Conservation (phyloP, 345 rosid genomes). For the Mangifera indica region DNA sequence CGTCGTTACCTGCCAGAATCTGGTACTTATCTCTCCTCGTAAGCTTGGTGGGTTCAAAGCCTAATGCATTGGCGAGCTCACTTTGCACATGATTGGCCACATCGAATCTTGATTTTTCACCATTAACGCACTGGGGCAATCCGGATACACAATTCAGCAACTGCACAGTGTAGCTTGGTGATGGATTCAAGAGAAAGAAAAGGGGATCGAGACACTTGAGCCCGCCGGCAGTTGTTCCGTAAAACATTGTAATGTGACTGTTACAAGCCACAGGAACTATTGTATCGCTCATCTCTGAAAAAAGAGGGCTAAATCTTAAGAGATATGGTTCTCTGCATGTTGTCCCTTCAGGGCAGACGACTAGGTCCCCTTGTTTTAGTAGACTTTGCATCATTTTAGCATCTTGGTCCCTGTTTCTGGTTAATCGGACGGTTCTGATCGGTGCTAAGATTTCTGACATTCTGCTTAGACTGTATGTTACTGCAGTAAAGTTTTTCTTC, state of each 20-base stretch:
- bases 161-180: conserved; percentile 39
- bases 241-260: conserved; percentile 46
- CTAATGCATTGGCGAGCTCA: conserved; percentile 51
- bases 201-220: conserved; percentile 68
- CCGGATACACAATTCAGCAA: conserved; percentile 47
- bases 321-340: conserved; percentile 79
- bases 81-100: conserved; percentile 66
- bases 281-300: conserved; percentile 53
- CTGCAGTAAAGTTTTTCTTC: conserved; percentile 53
- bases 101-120: conserved; percentile 41
- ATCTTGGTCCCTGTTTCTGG: conserved; percentile 54
- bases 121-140: conserved; percentile 22
- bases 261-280: conserved; percentile 67
- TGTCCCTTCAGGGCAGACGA: conserved; percentile 85
- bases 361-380: conserved; percentile 56
- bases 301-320: conserved; percentile 73
- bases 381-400: conserved; percentile 41
- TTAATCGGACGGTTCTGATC: conserved; percentile 57
- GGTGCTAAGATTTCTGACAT: conserved; percentile 66
- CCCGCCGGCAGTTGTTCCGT: conserved; percentile 78
- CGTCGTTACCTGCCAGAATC: conserved; percentile 74
- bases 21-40: conserved; percentile 74
- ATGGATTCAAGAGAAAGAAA: conserved; percentile 66
- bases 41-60: conserved; percentile 61
- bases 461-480: conserved; percentile 72